A percentile compares a stretch with the other conserved stretches of the same genome.
Evolutionary conservation across 352 stramenopile species (phyloP).

Genomic region (Phytophthora meadii): DNA sequence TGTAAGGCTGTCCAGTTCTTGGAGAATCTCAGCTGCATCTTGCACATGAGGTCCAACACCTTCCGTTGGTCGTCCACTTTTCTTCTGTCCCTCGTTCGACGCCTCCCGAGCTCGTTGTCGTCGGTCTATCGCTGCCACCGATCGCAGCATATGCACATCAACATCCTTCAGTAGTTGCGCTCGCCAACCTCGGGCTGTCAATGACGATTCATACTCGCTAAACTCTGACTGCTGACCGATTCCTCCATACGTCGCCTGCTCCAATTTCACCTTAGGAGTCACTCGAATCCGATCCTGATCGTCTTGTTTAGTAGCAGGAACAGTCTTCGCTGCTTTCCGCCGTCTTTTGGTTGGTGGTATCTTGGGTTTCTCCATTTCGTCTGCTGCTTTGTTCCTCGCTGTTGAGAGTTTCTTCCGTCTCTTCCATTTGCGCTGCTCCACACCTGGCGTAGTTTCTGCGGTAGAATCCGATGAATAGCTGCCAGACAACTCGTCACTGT

Average conservation of each 20-base stretch:
- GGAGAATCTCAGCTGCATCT: slow-evolving; percentile 30
- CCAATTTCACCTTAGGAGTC: slow-evolving; percentile 17
- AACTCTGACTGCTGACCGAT: slow-evolving; percentile 32
- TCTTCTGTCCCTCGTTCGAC: slow-evolving; percentile 15
- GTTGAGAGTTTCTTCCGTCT: slow-evolving; percentile 46
- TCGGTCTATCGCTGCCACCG: slow-evolving; percentile 27
- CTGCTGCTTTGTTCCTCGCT: slow-evolving; percentile 11
- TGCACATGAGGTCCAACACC: slow-evolving; percentile 30
- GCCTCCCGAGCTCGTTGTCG: slow-evolving; percentile 18
- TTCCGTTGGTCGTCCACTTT: slow-evolving; percentile 11
- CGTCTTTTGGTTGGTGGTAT: slow-evolving; percentile 3
- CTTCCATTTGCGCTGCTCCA: slow-evolving; percentile 40
- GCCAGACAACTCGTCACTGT: slow-evolving; percentile 9
- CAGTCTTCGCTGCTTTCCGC: slow-evolving; percentile 8
- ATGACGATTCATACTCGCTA: slow-evolving; percentile 32
- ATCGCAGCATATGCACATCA: slow-evolving; percentile 40
- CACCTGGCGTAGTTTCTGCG: neutral
- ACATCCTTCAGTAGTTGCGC: slow-evolving; percentile 38
- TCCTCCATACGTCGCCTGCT: slow-evolving; percentile 10
- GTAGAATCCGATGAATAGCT: slow-evolving; percentile 4
- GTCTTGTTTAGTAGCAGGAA: slow-evolving; percentile 7
- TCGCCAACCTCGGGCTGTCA: slow-evolving; percentile 36
- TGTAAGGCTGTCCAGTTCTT: slow-evolving; percentile 30
- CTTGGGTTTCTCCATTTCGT: slow-evolving; percentile 9
- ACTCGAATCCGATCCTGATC: slow-evolving; percentile 21